A percentile compares a stretch with the other conserved stretches of the same genome.
phyloP scores from a whole-genome alignment of 1,284 basidiomycete species.

The Chalciporus piperatoides region DNA sequence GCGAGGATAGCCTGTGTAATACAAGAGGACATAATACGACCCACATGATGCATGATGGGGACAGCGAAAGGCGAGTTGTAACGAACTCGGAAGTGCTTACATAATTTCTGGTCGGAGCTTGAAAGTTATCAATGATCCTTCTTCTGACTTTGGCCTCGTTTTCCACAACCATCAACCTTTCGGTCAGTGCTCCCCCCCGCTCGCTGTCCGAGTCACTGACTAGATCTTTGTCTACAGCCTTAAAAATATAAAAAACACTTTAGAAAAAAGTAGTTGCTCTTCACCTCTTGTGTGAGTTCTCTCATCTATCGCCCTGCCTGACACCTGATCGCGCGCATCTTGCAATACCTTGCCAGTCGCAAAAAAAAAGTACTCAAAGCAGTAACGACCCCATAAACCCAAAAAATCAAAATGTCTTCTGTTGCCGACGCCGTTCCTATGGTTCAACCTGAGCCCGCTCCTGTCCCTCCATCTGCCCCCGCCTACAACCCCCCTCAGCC shows the following conservation, averaged over 20 bases:
- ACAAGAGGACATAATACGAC: too few species aligned
- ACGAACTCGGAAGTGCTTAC: neutral
- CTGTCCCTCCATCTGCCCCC: slow-evolving; percentile 41
- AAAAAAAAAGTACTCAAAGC: slow-evolving; percentile 77
- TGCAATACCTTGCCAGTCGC: slow-evolving; percentile 41
- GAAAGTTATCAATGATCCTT: slow-evolving; percentile 32
- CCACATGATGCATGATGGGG: too few species aligned
- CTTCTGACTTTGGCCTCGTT: slow-evolving; percentile 27
- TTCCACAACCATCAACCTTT: slow-evolving; percentile 35
- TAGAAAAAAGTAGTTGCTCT: slow-evolving; percentile 67
- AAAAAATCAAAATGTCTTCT: slow-evolving; percentile 61
- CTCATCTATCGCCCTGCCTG: slow-evolving; percentile 18
- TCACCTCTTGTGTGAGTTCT: slow-evolving; percentile 62
- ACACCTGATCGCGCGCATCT: slow-evolving; percentile 20
- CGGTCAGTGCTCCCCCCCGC: slow-evolving; percentile 21
- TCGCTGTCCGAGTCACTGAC: slow-evolving; percentile 17
- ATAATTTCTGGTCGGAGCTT: slow-evolving; percentile 28
- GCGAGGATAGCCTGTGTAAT: too few species aligned
- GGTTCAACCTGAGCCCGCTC: slow-evolving; percentile 36
- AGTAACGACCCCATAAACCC: slow-evolving; percentile 74
- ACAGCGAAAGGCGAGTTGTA: too few species aligned
- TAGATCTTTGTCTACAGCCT: slow-evolving; percentile 31
- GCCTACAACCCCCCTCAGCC: slow-evolving; percentile 53
- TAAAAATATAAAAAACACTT: slow-evolving; percentile 55
- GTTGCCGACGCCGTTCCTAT: slow-evolving; percentile 42